Conservation (phyloP, 2,329 filamentous ascomycete genomes). For the Sporothrix pseudoabietina region DNA sequence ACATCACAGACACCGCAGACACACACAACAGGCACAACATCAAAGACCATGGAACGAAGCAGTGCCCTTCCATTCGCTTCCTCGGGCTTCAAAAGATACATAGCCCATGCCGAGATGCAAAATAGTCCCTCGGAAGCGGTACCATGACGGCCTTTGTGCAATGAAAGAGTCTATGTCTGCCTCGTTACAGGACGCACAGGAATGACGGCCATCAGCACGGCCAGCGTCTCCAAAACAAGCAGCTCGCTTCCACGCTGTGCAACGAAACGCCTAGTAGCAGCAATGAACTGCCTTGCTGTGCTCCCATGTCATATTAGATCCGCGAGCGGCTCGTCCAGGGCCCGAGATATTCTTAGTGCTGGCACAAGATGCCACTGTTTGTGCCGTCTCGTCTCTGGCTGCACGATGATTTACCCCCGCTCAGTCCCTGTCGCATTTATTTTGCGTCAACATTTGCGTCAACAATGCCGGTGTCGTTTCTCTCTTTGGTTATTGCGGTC, state of each 20-base stretch:
- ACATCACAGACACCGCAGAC: not conserved
- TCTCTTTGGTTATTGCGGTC: not conserved
- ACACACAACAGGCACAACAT: too few species aligned
- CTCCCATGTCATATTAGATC: not conserved
- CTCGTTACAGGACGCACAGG: not conserved
- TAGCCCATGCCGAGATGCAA: not conserved
- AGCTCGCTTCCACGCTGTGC: slow-evolving; percentile 21
- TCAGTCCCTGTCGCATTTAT: not conserved
- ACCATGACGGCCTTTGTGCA: not conserved
- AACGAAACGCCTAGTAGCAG: not conserved
- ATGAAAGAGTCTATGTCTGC: not conserved
- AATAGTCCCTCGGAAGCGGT: not conserved
- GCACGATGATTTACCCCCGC: not conserved
- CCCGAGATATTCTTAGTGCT: not conserved
- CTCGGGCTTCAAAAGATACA: not conserved
- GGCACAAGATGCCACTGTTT: not conserved
- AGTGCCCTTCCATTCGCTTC: not conserved
- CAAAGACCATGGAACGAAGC: not conserved
- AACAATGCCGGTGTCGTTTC: not conserved
- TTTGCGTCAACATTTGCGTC: not conserved
- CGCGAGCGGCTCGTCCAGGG: not conserved
- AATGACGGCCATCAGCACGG: not conserved
- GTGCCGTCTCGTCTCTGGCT: not conserved
- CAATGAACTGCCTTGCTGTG: not conserved
- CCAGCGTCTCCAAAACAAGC: not conserved